phyloP scores from a whole-genome alignment of 192 early-diverging fungal species.

The Dispira simplex region DNA sequence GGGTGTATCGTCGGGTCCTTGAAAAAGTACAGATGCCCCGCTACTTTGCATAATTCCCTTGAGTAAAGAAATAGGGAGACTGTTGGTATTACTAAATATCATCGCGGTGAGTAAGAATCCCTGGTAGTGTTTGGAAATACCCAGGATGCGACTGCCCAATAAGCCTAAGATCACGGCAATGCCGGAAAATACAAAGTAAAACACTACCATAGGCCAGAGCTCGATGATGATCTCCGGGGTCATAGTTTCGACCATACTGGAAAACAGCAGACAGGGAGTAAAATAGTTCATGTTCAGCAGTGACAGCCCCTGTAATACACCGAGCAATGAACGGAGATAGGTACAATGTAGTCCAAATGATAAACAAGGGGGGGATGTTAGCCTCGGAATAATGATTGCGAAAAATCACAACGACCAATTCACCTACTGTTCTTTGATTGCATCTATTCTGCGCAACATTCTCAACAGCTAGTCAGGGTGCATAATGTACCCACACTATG shows the following conservation, averaged over 20 bases:
- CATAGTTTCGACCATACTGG: slow-evolving; percentile 53
- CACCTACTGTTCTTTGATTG: no score
- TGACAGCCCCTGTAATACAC: slow-evolving; percentile 24
- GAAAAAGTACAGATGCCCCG: slow-evolving; percentile 24
- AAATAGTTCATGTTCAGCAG: slow-evolving; percentile 53
- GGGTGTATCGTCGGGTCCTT: slow-evolving; percentile 25
- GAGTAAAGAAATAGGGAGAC: slow-evolving; percentile 51
- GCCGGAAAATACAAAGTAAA: slow-evolving; percentile 29
- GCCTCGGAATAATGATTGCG: no score
- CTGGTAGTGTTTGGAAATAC: slow-evolving; percentile 32
- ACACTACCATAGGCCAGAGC: slow-evolving; percentile 54
- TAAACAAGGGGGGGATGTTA: no score
- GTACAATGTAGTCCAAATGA: no score
- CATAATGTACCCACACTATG: no score
- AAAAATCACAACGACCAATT: no score
- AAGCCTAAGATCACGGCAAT: slow-evolving; percentile 25
- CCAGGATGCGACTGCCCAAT: slow-evolving; percentile 19
- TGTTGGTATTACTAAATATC: slow-evolving; percentile 60
- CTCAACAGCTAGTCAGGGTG: no score
- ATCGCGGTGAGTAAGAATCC: slow-evolving; percentile 45
- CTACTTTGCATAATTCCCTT: slow-evolving; percentile 36
- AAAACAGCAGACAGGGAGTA: slow-evolving; percentile 59
- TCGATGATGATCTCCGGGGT: slow-evolving; percentile 41
- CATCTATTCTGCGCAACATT: no score
- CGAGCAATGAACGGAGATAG: not conserved